Percentiles rank a stretch among this genome's conserved stretches.
Evolutionary conservation across 441 rosid species (phyloP).

Genomic region (Raphanus hybrid): DNA sequence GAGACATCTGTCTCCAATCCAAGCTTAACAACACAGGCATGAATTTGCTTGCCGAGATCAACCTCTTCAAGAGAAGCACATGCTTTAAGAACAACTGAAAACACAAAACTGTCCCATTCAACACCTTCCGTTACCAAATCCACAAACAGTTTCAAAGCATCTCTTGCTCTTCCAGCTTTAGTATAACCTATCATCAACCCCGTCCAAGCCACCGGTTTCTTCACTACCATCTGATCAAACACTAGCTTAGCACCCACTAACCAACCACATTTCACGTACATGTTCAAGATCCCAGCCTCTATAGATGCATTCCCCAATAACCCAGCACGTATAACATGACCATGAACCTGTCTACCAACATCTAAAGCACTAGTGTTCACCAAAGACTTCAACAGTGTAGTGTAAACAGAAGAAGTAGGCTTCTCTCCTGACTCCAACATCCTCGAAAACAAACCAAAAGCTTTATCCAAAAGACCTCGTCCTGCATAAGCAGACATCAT

Average conservation of each 20-base stretch:
- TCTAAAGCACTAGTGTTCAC: conserved; percentile 42
- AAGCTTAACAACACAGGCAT: conserved; percentile 54
- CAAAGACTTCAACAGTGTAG: conserved; percentile 53
- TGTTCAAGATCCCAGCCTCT: conserved; percentile 50
- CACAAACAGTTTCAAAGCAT: conserved; percentile 48
- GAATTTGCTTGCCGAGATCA: conserved; percentile 57
- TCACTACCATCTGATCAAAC: conserved; percentile 51
- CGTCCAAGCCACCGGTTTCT: conserved; percentile 56
- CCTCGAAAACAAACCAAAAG: conserved; percentile 48
- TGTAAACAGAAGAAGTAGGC: conserved; percentile 50
- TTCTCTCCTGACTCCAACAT: conserved; percentile 48
- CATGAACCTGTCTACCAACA: conserved; percentile 60
- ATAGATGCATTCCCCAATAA: conserved; percentile 43
- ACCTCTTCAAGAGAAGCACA: conserved; percentile 54
- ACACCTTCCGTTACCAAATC: conserved; percentile 52
- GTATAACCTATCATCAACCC: conserved; percentile 63
- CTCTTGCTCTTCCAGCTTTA: conserved; percentile 46
- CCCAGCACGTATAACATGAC: conserved; percentile 53
- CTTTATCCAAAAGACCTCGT: conserved; percentile 43
- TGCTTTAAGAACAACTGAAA: conserved; percentile 65
- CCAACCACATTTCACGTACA: conserved; percentile 65
- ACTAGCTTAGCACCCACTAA: conserved; percentile 54
- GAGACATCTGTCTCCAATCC: conserved; percentile 61
- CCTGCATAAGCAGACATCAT: conserved; percentile 62
- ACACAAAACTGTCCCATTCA: conserved; percentile 60